A percentile compares a stretch with the other conserved stretches of the same genome.
Evolutionary conservation across 148 eudicot genomes (phyloP).

Genomic region (Chenopodium formosanum): DNA sequence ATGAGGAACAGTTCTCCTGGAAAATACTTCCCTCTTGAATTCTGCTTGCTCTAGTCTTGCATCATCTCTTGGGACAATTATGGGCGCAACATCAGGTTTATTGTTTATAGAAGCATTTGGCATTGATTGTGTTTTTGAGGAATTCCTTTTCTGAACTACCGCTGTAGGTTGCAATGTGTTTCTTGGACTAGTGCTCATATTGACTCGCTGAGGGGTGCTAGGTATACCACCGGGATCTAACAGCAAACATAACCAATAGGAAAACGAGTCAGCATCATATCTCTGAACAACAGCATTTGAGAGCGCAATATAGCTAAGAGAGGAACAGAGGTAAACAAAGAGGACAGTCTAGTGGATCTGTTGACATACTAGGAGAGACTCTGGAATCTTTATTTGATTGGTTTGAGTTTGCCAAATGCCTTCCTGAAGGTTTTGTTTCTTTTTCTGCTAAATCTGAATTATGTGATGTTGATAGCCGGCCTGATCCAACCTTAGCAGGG

Average conservation of each 20-base stretch:
- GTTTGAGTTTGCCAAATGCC: constrained; percentile 60
- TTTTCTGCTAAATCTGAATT: constrained; percentile 58
- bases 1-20: constrained; percentile 53
- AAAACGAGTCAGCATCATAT: constrained; percentile 16
- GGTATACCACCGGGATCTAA: constrained; percentile 66
- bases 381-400: constrained; percentile 57
- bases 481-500: constrained; percentile 54
- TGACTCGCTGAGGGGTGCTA: constrained; percentile 65
- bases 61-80: constrained; percentile 81
- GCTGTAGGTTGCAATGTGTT: constrained; percentile 42
- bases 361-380: constrained; percentile 61
- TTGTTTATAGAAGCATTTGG: constrained; percentile 43
- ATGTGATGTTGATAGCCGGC: constrained; percentile 66
- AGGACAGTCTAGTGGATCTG: not conserved
- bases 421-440: constrained; percentile 61
- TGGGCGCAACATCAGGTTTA: constrained; percentile 62
- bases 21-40: constrained; percentile 55
- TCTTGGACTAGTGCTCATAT: constrained; percentile 54
- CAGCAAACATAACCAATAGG: constrained; percentile 19
- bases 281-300: constrained; percentile 2
- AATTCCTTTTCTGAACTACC: constrained; percentile 53
- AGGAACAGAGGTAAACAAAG: constrained; percentile 9
- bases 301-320: not conserved
- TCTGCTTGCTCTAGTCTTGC: constrained; percentile 65
- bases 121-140: constrained; percentile 51